Conservation (phyloP, 176 grass and related monocot genomes). For the Calamus simplicifolius region DNA sequence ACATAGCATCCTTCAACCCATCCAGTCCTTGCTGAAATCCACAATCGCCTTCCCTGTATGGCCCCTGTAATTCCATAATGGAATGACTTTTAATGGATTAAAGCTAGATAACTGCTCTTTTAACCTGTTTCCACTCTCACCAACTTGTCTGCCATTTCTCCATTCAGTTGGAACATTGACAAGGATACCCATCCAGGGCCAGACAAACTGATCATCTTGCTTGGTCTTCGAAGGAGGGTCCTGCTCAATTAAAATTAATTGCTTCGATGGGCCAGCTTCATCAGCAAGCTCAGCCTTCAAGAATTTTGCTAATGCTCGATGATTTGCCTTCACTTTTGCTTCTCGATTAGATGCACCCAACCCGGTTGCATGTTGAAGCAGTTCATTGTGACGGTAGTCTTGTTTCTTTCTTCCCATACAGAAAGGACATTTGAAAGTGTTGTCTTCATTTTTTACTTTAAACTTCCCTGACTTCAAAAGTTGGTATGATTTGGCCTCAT, state of each 20-base stretch:
- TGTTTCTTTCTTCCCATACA: slow-evolving; percentile 47
- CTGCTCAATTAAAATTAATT: neutral
- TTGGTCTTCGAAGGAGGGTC: slow-evolving; percentile 16
- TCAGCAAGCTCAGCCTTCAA: slow-evolving; percentile 29
- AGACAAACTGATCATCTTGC: slow-evolving; percentile 36
- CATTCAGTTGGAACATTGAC: slow-evolving; percentile 28
- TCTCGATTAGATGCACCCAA: slow-evolving; percentile 39
- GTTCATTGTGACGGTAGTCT: slow-evolving; percentile 38
- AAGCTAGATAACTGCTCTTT: slow-evolving; percentile 23
- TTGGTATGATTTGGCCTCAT: slow-evolving; percentile 23
- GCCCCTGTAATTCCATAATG: slow-evolving; percentile 1
- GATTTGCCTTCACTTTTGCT: slow-evolving; percentile 39
- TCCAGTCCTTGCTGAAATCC: slow-evolving; percentile 41
- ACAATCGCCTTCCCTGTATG: slow-evolving; percentile 29
- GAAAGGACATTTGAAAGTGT: slow-evolving; percentile 47
- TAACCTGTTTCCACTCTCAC: slow-evolving; percentile 15
- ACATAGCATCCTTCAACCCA: slow-evolving; percentile 50
- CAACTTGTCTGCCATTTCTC: neutral
- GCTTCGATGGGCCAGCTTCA: neutral
- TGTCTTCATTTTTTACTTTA: slow-evolving; percentile 13
- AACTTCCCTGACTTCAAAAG: slow-evolving; percentile 20
- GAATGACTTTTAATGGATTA: slow-evolving; percentile 12
- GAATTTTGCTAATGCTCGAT: slow-evolving; percentile 36
- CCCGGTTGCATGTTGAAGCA: slow-evolving; percentile 46
- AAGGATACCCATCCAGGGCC: slow-evolving; percentile 49